Conservation (phyloP, 2,329 filamentous ascomycete species). For the Alternaria consortialis region DNA sequence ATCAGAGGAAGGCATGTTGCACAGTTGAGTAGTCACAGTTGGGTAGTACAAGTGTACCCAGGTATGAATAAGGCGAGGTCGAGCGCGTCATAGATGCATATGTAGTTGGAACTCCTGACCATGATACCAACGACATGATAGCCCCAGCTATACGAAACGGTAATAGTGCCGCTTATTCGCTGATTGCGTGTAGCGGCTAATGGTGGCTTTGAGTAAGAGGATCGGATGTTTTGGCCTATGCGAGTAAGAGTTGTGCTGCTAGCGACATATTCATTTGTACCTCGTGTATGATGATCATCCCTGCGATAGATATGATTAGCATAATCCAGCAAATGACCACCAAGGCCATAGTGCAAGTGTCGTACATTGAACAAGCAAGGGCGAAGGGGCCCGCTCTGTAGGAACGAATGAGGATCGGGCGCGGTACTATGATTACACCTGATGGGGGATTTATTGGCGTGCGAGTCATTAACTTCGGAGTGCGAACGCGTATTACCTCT, state of each 20-base stretch:
- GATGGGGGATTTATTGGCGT: slow-evolving; percentile 31
- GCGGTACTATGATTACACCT: slow-evolving; percentile 40
- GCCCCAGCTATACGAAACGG: slow-evolving; percentile 18
- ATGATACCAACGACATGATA: slow-evolving; percentile 4
- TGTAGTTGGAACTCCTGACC: slow-evolving; percentile 20
- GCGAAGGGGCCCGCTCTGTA: slow-evolving; percentile 26
- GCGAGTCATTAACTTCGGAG: slow-evolving; percentile 37
- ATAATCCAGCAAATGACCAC: slow-evolving; percentile 34
- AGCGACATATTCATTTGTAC: slow-evolving; percentile 26
- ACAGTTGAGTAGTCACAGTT: slow-evolving; percentile 1
- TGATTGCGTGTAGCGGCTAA: slow-evolving; percentile 27
- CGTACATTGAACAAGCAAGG: slow-evolving; percentile 41
- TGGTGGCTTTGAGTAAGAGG: slow-evolving; percentile 18
- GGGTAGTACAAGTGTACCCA: slow-evolving; percentile 2
- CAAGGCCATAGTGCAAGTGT: slow-evolving; percentile 28
- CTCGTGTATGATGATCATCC: slow-evolving; percentile 7
- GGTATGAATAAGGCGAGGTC: slow-evolving; percentile 11
- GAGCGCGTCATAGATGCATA: slow-evolving; percentile 37
- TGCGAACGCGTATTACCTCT: slow-evolving; percentile 35
- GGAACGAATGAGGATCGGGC: slow-evolving; percentile 33
- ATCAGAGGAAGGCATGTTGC: too few species aligned
- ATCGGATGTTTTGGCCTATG: slow-evolving; percentile 35
- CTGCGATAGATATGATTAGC: slow-evolving; percentile 26
- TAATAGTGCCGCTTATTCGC: slow-evolving; percentile 26
- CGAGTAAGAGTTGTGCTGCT: slow-evolving; percentile 25